phyloP scores from a whole-genome alignment of 106 monocot genomes.

The Vanilla planifolia region DNA sequence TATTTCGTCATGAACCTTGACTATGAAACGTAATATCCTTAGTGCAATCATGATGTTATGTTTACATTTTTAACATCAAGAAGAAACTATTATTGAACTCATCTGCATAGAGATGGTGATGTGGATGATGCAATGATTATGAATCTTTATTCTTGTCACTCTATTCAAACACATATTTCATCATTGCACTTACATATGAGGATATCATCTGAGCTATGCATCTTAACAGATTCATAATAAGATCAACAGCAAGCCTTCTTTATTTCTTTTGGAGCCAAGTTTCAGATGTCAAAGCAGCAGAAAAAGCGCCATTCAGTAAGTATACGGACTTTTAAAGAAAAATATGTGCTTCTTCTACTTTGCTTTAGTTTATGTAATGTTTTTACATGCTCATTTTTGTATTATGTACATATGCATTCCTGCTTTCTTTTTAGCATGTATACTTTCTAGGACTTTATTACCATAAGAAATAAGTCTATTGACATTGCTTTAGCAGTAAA shows the following conservation, averaged over 20 bases:
- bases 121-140: neutral
- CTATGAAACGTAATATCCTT: no score
- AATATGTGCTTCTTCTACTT: neutral
- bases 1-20: no score
- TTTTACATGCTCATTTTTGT: neutral
- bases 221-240: constrained; percentile 38
- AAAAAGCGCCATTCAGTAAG: constrained; percentile 22
- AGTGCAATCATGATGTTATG: no score
- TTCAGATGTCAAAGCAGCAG: constrained; percentile 27
- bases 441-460: neutral
- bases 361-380: neutral
- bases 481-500: neutral
- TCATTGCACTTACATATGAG: neutral
- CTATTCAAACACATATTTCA: neutral
- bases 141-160: neutral
- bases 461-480: neutral
- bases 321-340: neutral
- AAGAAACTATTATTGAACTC: no score
- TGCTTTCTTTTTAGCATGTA: neutral
- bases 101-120: neutral
- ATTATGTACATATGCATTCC: no score
- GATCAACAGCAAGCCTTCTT: constrained; percentile 11
- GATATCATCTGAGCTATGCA: neutral
- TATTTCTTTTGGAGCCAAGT: constrained; percentile 5
- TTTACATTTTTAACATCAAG: no score